A percentile compares a stretch with the other conserved stretches of the same genome.
These are phyloP conservation scores for Allomyces javanicus DNA, from an alignment of 192 early-diverging fungal species.

Conservation along the genomic window DNA sequence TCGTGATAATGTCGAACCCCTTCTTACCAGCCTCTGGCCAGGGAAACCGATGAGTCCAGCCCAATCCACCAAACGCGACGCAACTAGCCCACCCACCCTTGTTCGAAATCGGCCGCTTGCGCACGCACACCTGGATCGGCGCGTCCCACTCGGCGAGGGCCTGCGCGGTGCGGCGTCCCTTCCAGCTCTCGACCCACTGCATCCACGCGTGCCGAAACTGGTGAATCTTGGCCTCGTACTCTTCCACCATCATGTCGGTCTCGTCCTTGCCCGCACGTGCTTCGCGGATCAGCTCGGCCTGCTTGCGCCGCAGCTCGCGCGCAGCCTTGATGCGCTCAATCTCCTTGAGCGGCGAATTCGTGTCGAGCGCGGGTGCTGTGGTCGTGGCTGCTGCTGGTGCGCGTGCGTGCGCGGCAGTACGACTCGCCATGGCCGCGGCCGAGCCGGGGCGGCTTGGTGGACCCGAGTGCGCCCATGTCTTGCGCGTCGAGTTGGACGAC, in stretches of 20 bases:
- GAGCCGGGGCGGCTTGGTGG: no score
- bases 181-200: background rate
- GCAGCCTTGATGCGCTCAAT: background rate
- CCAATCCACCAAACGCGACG: no score
- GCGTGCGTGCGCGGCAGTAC: no score
- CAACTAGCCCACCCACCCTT: constrained; percentile 23
- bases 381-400: no score
- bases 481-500: no score
- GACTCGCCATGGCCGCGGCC: no score
- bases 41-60: no score
- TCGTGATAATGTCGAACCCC: no score
- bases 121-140: constrained; percentile 91
- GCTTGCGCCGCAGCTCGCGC: background rate
- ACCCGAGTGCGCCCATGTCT: no score
- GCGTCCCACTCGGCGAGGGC: constrained; percentile 38
- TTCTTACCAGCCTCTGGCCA: no score
- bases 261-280: background rate
- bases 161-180: background rate
- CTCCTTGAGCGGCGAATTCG: background rate
- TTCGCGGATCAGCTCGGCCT: background rate
- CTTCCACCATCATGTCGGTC: background rate
- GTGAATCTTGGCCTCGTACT: background rate
- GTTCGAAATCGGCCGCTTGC: constrained; percentile 78
- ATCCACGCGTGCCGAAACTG: background rate
- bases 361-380: no score